A percentile compares a stretch with the other conserved stretches of the same genome.
phyloP scores from a whole-genome alignment of 2,329 filamentous ascomycete species.

The Verticillium isaacii region DNA sequence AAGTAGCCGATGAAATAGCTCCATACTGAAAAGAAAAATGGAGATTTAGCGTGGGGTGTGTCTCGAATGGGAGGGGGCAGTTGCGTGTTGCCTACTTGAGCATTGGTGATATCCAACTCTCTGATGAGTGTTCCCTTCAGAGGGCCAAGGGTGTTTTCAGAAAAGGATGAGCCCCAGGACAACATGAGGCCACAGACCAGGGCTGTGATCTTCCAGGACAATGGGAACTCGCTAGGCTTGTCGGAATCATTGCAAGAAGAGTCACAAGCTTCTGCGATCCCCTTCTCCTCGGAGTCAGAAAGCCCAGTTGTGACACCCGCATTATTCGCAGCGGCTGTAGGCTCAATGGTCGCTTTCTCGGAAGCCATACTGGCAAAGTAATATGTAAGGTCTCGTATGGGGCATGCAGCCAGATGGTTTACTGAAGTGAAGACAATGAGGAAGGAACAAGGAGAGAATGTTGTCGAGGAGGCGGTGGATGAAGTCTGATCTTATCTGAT shows the following conservation, averaged over 20 bases:
- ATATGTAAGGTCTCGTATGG: too few species aligned
- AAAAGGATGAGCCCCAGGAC: constrained; percentile 20
- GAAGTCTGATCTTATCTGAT: too few species aligned
- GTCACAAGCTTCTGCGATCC: neutral
- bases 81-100: constrained; percentile 3
- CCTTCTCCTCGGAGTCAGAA: constrained; percentile 2
- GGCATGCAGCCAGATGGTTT: too few species aligned
- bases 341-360: too few species aligned
- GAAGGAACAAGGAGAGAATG: too few species aligned
- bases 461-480: too few species aligned
- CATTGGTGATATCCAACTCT: constrained; percentile 18
- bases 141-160: constrained; percentile 18
- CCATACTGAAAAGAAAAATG: constrained; percentile 13
- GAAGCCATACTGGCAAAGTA: too few species aligned
- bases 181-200: constrained; percentile 16
- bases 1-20: constrained; percentile 17
- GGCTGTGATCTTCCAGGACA: constrained; percentile 16
- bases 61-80: neutral
- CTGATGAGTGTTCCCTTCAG: constrained; percentile 14
- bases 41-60: neutral
- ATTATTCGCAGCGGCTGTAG: too few species aligned
- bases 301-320: too few species aligned
- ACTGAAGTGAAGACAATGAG: too few species aligned
- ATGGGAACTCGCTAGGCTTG: constrained; percentile 15
- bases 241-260: neutral